Conservation (phyloP, 805 yeast genomes). For the Brettanomyces bruxellensis region DNA sequence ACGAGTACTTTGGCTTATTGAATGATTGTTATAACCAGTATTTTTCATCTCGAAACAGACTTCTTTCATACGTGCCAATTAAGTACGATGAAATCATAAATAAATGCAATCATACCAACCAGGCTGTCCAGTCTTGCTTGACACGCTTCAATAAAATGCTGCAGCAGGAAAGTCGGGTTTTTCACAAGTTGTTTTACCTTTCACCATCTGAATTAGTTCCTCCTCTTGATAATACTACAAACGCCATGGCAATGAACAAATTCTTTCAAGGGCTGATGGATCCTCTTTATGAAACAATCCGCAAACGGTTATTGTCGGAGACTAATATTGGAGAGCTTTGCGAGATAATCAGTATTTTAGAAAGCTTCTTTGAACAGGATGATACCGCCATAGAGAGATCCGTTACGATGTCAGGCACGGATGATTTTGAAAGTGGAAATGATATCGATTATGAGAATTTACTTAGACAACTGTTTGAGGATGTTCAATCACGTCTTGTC, state of each 20-base stretch:
- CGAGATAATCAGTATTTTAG: slow-evolving; percentile 63
- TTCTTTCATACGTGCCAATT: slow-evolving; percentile 34
- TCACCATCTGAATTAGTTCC: slow-evolving; percentile 13
- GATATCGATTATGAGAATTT: slow-evolving; percentile 45
- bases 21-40: slow-evolving; percentile 59
- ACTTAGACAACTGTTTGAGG: slow-evolving; percentile 64
- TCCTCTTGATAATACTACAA: slow-evolving; percentile 18
- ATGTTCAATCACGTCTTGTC: slow-evolving; percentile 71
- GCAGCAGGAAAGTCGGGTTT: slow-evolving; percentile 53
- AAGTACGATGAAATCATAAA: slow-evolving; percentile 11
- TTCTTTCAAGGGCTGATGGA: slow-evolving; percentile 65
- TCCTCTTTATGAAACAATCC: slow-evolving; percentile 63
- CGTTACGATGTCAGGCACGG: slow-evolving; percentile 1
- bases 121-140: slow-evolving; percentile 53
- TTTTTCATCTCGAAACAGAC: slow-evolving; percentile 43
- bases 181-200: slow-evolving; percentile 40
- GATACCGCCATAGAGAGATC: slow-evolving; percentile 19
- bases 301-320: slow-evolving; percentile 65
- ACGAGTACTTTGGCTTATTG: slow-evolving; percentile 54
- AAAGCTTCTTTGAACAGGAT: slow-evolving; percentile 58
- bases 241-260: slow-evolving; percentile 31
- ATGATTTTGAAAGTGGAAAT: background rate
- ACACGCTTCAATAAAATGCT: slow-evolving; percentile 51
- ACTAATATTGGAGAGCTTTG: slow-evolving; percentile 58
- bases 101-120: slow-evolving; percentile 35